Percentiles rank a stretch among this genome's conserved stretches.
Evolutionary conservation across 2,329 filamentous ascomycete species (phyloP).

Genomic region (Beauveria brongniartii): DNA sequence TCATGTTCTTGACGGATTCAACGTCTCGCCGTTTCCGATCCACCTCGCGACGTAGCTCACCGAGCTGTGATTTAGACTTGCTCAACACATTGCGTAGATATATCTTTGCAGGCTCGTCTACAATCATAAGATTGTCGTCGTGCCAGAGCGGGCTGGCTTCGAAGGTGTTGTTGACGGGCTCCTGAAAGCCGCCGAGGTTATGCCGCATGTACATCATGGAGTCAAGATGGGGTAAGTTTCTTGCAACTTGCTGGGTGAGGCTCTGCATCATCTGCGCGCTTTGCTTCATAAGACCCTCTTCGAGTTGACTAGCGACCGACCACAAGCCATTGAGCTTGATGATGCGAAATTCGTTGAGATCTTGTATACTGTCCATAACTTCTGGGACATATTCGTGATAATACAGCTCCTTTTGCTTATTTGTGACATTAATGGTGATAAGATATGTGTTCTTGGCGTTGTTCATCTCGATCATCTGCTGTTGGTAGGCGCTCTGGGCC

Average conservation of each 20-base stretch:
- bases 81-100: slow-evolving; percentile 86
- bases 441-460: slow-evolving; percentile 98
- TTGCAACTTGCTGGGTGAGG: slow-evolving; percentile 70
- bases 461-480: slow-evolving; percentile 90
- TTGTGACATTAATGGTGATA: slow-evolving; percentile 91
- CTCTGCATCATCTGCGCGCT: slow-evolving; percentile 66
- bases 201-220: slow-evolving; percentile 98
- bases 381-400: slow-evolving; percentile 96
- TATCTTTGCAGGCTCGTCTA: slow-evolving; percentile 79
- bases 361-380: slow-evolving; percentile 85
- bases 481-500: slow-evolving; percentile 83
- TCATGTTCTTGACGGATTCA: slow-evolving; percentile 63
- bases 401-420: slow-evolving; percentile 95
- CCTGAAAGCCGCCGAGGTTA: slow-evolving; percentile 74
- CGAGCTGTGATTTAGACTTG: slow-evolving; percentile 80
- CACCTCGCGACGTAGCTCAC: slow-evolving; percentile 71
- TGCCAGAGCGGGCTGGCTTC: slow-evolving; percentile 97
- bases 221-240: slow-evolving; percentile 83
- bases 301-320: slow-evolving; percentile 70
- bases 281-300: slow-evolving; percentile 67
- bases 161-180: slow-evolving; percentile 77
- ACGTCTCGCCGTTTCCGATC: slow-evolving; percentile 84
- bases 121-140: slow-evolving; percentile 79
- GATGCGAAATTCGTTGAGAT: slow-evolving; percentile 83
- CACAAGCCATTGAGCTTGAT: slow-evolving; percentile 78